A percentile compares a stretch with the other conserved stretches of the same genome.
Conservation (phyloP, 352 stramenopile genomes). For the Globisporangium viniferum region DNA sequence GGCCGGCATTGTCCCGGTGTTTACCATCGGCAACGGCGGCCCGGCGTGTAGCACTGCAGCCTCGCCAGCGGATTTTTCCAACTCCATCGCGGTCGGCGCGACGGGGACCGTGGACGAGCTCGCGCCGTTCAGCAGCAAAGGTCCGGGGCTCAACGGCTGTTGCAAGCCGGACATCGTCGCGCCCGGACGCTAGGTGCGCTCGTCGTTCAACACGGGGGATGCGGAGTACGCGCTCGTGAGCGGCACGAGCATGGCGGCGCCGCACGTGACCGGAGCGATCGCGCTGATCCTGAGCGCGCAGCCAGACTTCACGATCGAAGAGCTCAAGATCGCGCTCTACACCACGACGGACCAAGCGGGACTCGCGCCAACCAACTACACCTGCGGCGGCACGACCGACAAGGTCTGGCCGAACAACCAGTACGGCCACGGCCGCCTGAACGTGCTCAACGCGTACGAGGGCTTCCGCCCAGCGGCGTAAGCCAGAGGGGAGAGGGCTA, state of each 20-base stretch:
- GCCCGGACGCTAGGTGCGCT: constrained; percentile 16
- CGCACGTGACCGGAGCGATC: constrained; percentile 21
- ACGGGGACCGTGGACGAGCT: constrained; percentile 21
- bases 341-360: constrained; percentile 9
- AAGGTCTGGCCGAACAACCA: constrained; percentile 35
- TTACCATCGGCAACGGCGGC: constrained; percentile 14
- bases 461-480: constrained; percentile 16
- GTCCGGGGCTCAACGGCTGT: constrained; percentile 16
- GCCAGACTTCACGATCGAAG: constrained; percentile 9
- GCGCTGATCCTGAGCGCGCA: constrained; percentile 21
- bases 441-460: constrained; percentile 23
- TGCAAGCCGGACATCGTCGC: constrained; percentile 30
- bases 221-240: constrained; percentile 1
- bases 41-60: constrained; percentile 20
- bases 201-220: constrained; percentile 1
- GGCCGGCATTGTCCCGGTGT: constrained; percentile 26
- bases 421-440: constrained; percentile 25
- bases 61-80: constrained; percentile 25
- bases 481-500: background rate
- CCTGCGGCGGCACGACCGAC: constrained; percentile 25
- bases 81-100: constrained; percentile 33
- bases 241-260: constrained; percentile 16
- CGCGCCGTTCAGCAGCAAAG: constrained; percentile 25
- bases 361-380: constrained; percentile 10
- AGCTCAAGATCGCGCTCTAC: constrained; percentile 10